These are phyloP conservation scores for Rhododendron williamsianum DNA, from an alignment of 148 eudicot species.

Conservation along the genomic window DNA sequence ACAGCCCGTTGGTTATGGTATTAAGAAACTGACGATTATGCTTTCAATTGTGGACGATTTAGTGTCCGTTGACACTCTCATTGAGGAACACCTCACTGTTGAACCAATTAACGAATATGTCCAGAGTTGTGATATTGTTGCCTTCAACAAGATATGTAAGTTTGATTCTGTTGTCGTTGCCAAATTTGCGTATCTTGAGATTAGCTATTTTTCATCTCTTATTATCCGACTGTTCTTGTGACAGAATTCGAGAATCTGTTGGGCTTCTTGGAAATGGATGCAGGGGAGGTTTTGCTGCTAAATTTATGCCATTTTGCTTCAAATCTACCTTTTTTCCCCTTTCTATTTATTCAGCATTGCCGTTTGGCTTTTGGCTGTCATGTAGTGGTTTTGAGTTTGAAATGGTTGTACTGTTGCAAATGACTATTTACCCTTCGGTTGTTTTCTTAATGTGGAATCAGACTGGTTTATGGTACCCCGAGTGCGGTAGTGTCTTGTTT, in stretches of 20 bases:
- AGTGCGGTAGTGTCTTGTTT: background rate
- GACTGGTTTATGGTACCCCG: background rate
- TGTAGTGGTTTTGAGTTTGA: background rate
- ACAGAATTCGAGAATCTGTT: background rate
- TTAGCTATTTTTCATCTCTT: background rate
- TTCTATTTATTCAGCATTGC: background rate
- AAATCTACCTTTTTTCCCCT: background rate
- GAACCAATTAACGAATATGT: slow-evolving; percentile 84
- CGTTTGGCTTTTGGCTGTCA: background rate
- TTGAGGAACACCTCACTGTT: slow-evolving; percentile 60
- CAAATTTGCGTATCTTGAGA: background rate
- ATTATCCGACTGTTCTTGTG: background rate
- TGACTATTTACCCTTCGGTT: background rate
- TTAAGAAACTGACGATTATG: slow-evolving; percentile 90
- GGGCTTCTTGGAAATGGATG: background rate
- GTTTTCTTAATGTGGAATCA: background rate
- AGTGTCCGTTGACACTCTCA: slow-evolving; percentile 70
- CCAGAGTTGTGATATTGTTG: slow-evolving; percentile 94
- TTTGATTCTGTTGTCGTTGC: background rate
- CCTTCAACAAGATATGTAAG: slow-evolving; percentile 90
- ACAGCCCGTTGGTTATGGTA: slow-evolving; percentile 88
- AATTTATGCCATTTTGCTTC: background rate
- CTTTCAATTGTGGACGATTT: slow-evolving; percentile 81
- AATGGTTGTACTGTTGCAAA: background rate
- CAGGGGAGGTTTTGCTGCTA: background rate